Conservation (phyloP, 2,329 filamentous ascomycete species). For the Trichoderma sp. region DNA sequence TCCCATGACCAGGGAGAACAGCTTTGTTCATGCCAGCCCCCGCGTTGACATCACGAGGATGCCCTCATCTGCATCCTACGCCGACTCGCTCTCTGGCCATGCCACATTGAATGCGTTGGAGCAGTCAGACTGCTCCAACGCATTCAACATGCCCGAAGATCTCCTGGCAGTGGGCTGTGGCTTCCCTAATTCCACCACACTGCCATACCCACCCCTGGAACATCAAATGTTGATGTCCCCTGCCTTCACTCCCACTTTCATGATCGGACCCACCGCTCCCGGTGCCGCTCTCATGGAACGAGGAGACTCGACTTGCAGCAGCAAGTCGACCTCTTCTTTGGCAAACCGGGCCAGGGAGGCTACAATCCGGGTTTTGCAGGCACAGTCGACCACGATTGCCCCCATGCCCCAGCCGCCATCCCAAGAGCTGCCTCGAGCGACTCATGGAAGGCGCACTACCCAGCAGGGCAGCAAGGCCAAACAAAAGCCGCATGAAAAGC, state of each 20-base stretch:
- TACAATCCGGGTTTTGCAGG: slow-evolving; percentile 42
- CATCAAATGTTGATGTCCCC: slow-evolving; percentile 30
- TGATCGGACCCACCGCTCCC: slow-evolving; percentile 37
- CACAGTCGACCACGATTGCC: slow-evolving; percentile 37
- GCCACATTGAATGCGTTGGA: slow-evolving; percentile 23
- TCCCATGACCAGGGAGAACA: slow-evolving; percentile 45
- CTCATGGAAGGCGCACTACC: slow-evolving; percentile 13
- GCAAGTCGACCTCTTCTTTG: slow-evolving; percentile 44
- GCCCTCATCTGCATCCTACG: slow-evolving; percentile 38
- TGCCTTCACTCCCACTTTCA: slow-evolving; percentile 31
- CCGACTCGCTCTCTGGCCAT: slow-evolving; percentile 22
- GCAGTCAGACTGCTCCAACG: slow-evolving; percentile 23
- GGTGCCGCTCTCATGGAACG: slow-evolving; percentile 42
- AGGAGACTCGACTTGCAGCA: slow-evolving; percentile 25
- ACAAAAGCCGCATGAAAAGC: slow-evolving; percentile 66
- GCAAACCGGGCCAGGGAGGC: slow-evolving; percentile 49
- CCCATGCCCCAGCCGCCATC: slow-evolving; percentile 42
- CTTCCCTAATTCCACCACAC: slow-evolving; percentile 23
- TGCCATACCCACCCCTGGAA: slow-evolving; percentile 33
- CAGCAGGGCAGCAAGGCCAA: slow-evolving; percentile 38
- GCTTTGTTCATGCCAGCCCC: slow-evolving; percentile 34
- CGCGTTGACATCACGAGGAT: slow-evolving; percentile 38
- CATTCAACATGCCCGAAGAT: slow-evolving; percentile 22
- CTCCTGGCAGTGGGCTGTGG: slow-evolving; percentile 41
- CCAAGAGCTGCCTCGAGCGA: slow-evolving; percentile 18